Evolutionary conservation across 2,329 filamentous ascomycete species (phyloP).

Genomic region (Endocalyx cinctus): DNA sequence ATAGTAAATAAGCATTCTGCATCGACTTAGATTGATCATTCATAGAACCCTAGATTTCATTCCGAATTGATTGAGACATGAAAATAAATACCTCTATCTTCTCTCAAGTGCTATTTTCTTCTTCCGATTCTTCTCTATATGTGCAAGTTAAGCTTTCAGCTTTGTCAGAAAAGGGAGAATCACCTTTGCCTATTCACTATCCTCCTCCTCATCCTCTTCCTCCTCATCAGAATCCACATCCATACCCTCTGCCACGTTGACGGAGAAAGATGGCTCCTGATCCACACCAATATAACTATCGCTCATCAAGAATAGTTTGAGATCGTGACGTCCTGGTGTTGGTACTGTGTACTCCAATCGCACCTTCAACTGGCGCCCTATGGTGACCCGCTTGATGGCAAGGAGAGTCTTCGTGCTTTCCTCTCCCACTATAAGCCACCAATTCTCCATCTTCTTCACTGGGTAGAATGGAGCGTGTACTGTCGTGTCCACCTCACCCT

Average conservation of each 20-base stretch:
- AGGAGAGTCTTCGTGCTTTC: slow-evolving; percentile 82
- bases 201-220: slow-evolving; percentile 62
- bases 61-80: too few species aligned
- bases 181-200: too few species aligned
- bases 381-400: slow-evolving; percentile 90
- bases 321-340: slow-evolving; percentile 73
- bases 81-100: too few species aligned
- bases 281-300: slow-evolving; percentile 97
- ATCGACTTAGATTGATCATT: too few species aligned
- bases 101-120: too few species aligned
- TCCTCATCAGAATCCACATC: slow-evolving; percentile 90
- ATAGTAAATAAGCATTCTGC: too few species aligned
- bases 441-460: slow-evolving; percentile 88
- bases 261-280: slow-evolving; percentile 84
- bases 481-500: slow-evolving; percentile 67
- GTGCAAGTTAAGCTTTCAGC: too few species aligned
- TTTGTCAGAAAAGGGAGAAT: too few species aligned
- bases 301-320: slow-evolving; percentile 94
- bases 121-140: too few species aligned
- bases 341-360: slow-evolving; percentile 86
- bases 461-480: slow-evolving; percentile 97
- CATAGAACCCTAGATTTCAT: too few species aligned
- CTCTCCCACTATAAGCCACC: slow-evolving; percentile 96
- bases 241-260: slow-evolving; percentile 86
- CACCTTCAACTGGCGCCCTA: slow-evolving; percentile 72